phyloP scores from a whole-genome alignment of 129 eudicot species.

The Saposhnikovia divaricata region DNA sequence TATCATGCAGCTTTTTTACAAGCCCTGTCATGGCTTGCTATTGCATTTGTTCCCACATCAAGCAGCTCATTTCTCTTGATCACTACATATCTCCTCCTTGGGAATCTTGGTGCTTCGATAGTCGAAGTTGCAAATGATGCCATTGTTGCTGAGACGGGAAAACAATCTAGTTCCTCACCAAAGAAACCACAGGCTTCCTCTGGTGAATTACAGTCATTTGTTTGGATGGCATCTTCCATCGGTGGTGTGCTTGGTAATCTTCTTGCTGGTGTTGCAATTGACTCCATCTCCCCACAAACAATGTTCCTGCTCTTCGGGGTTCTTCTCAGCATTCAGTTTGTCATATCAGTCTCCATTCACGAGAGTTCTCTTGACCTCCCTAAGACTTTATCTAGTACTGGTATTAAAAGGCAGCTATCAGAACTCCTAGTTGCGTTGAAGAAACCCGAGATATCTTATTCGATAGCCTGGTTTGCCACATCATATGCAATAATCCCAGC shows the following conservation, averaged over 20 bases:
- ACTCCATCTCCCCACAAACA: constrained; percentile 33
- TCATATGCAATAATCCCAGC: constrained; percentile 83
- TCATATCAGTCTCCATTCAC: constrained; percentile 37
- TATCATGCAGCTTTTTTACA: constrained; percentile 70
- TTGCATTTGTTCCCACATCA: constrained; percentile 56
- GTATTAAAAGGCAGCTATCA: constrained; percentile 45
- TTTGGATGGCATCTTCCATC: constrained; percentile 73
- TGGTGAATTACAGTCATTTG: constrained; percentile 70
- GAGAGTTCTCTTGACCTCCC: constrained; percentile 71
- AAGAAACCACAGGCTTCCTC: constrained; percentile 30
- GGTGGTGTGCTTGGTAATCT: constrained; percentile 87
- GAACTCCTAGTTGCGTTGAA: constrained; percentile 44
- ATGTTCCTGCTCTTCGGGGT: constrained; percentile 61
- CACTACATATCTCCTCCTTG: constrained; percentile 61
- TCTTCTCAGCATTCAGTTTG: constrained; percentile 46
- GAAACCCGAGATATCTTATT: constrained; percentile 51
- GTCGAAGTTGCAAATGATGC: constrained; percentile 97
- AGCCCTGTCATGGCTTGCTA: constrained; percentile 73
- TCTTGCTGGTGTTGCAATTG: constrained; percentile 51
- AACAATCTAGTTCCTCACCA: constrained; percentile 24
- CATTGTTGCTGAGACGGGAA: constrained; percentile 71
- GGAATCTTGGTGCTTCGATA: constrained; percentile 86
- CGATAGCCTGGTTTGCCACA: constrained; percentile 60
- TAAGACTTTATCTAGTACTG: constrained; percentile 33
- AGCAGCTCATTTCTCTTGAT: constrained; percentile 56